Percentiles rank a stretch among this genome's conserved stretches.
phyloP scores from a whole-genome alignment of 495 filamentous ascomycete species.

The Xylaria acuta region DNA sequence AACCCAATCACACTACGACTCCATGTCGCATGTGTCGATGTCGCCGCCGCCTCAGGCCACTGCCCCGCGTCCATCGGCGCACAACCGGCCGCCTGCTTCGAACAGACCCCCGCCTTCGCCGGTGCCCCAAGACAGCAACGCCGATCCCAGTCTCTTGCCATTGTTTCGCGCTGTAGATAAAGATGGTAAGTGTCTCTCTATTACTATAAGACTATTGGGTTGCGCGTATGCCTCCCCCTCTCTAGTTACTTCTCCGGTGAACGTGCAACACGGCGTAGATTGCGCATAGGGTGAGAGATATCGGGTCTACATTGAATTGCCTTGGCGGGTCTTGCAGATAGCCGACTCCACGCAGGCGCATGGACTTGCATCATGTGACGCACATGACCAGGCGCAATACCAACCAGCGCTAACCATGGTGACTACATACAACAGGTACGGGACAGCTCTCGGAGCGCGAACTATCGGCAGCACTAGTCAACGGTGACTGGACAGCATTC shows the following conservation, averaged over 20 bases:
- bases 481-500: constrained; percentile 93
- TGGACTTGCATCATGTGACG: not conserved
- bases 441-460: constrained; percentile 87
- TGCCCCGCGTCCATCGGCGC: constrained; percentile 55
- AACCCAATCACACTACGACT: constrained; percentile 32
- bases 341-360: not conserved
- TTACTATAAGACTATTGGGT: not conserved
- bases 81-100: constrained; percentile 58
- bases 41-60: constrained; percentile 51
- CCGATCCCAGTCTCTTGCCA: constrained; percentile 77
- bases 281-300: not conserved
- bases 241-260: not conserved
- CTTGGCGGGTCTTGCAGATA: constrained; percentile 13
- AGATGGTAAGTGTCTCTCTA: constrained; percentile 57
- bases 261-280: not conserved
- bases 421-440: constrained; percentile 56
- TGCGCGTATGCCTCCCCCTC: not conserved
- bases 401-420: constrained; percentile 13
- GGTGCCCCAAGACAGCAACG: constrained; percentile 63
- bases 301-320: not conserved
- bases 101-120: constrained; percentile 71
- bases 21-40: constrained; percentile 36
- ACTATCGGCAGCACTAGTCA: constrained; percentile 90
- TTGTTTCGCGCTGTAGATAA: constrained; percentile 94
- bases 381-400: constrained; percentile 13